These are phyloP conservation scores for Cenchrus purpureus DNA, from an alignment of 176 grass and related monocot genomes.

Conservation along the genomic window DNA sequence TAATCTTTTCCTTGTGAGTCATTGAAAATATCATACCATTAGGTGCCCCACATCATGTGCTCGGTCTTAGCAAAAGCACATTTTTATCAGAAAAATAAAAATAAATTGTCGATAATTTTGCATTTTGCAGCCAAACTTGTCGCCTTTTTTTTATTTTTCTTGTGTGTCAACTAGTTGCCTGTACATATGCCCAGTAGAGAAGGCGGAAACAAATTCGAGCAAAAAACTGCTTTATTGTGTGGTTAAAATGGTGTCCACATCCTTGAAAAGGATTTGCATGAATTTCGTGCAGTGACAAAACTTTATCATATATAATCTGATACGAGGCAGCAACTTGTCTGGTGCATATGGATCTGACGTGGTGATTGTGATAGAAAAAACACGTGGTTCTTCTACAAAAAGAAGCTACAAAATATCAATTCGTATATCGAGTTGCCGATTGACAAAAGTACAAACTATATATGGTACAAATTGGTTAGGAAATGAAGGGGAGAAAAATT, in stretches of 20 bases:
- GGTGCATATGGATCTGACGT: not conserved
- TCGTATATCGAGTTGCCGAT: not conserved
- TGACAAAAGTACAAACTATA: not conserved
- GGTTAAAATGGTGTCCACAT: not conserved
- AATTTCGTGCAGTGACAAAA: not conserved
- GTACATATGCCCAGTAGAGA: not conserved
- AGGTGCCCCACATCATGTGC: not conserved
- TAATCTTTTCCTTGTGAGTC: not conserved
- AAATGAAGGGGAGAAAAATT: not conserved
- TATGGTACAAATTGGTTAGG: not conserved
- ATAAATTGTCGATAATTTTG: not conserved
- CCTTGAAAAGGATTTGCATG: not conserved
- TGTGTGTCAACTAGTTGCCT: not conserved
- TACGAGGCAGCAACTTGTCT: not conserved
- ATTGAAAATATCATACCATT: not conserved
- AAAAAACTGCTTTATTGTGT: not conserved
- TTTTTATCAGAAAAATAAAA: not conserved
- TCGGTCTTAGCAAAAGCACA: not conserved
- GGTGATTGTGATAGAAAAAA: conserved; percentile 28
- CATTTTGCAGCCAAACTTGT: not conserved
- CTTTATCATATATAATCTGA: not conserved
- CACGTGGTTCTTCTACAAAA: conserved; percentile 27
- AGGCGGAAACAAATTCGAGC: not conserved
- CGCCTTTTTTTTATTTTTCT: not conserved
- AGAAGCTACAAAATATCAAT: not conserved